Evolutionary conservation across 139 green algal species (phyloP).

Genomic region (Chlamydomonas applanata): DNA sequence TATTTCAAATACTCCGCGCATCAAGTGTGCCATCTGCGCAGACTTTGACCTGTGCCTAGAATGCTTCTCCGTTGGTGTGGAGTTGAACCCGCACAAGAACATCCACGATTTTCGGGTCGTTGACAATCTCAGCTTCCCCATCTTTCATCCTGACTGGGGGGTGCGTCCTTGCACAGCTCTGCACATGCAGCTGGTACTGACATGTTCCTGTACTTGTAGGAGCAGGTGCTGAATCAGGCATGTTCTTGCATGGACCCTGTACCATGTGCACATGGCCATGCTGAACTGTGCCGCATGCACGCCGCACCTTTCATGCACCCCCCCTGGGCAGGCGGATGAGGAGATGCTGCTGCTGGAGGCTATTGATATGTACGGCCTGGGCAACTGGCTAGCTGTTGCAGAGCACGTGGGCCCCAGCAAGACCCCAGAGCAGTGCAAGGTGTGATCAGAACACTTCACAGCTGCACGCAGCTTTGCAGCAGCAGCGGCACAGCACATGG

Average conservation of each 20-base stretch:
- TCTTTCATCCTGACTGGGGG: slow-evolving; percentile 88
- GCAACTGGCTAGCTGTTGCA: slow-evolving; percentile 89
- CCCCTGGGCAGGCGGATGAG: slow-evolving; percentile 80
- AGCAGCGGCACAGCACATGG: too few relatives aligned
- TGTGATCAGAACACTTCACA: too few relatives aligned
- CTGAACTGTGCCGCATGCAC: background rate
- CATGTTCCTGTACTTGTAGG: background rate
- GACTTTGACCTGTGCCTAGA: slow-evolving; percentile 97
- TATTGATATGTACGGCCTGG: slow-evolving; percentile 79
- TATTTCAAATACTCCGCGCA: slow-evolving; percentile 78
- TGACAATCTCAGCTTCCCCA: slow-evolving; percentile 91
- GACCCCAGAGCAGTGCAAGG: slow-evolving; percentile 58
- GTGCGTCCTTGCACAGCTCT: slow-evolving; percentile 54
- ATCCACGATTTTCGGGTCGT: slow-evolving; percentile 84
- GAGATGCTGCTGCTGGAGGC: slow-evolving; percentile 94
- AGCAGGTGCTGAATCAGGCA: background rate
- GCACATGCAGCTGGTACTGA: too few relatives aligned
- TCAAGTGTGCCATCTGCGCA: slow-evolving; percentile 89
- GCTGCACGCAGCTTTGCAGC: too few relatives aligned
- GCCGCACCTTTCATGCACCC: background rate
- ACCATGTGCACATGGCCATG: background rate
- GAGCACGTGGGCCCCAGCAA: slow-evolving; percentile 83
- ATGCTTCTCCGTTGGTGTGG: slow-evolving; percentile 91
- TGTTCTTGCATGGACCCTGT: background rate
- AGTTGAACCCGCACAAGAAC: slow-evolving; percentile 76